phyloP scores from a whole-genome alignment of 169 alveolate genomes.

The Plasmodium gaboni region DNA sequence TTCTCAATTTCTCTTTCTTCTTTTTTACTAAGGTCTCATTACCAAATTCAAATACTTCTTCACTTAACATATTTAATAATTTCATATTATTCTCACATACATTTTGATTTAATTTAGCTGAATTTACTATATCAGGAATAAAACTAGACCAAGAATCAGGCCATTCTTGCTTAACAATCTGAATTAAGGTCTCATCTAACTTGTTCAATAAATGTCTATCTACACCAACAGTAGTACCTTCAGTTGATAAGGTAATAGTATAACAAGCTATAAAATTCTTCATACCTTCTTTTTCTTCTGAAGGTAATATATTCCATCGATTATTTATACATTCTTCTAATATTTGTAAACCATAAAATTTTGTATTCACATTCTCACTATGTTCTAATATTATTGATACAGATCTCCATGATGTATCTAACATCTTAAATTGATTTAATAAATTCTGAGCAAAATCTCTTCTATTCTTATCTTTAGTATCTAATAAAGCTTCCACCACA shows the following conservation, averaged over 20 bases:
- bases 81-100: conserved; percentile 98
- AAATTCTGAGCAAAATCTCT: conserved; percentile 91
- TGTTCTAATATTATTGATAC: conserved; percentile 91
- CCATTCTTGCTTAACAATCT: conserved; percentile 98
- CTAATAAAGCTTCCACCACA: conserved; percentile 92
- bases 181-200: conserved; percentile 89
- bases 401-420: conserved; percentile 93
- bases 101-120: conserved; percentile 95
- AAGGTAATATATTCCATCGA: conserved; percentile 92
- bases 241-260: conserved; percentile 84
- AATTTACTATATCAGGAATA: conserved; percentile 98
- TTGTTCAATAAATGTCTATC: conserved; percentile 90
- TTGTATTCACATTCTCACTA: conserved; percentile 89
- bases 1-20: conserved; percentile 87
- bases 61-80: conserved; percentile 96
- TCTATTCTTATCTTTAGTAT: conserved; percentile 82
- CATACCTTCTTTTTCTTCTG: conserved; percentile 89
- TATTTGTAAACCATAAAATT: conserved; percentile 91
- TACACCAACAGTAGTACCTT: conserved; percentile 85
- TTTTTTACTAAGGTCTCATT: conserved; percentile 91
- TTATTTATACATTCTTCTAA: conserved; percentile 90
- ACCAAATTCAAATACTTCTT: conserved; percentile 96
- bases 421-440: conserved; percentile 88
- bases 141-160: conserved; percentile 99
- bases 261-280: conserved; percentile 90